A percentile compares a stretch with the other conserved stretches of the same genome.
Evolutionary conservation across 192 early-diverging fungal genomes (phyloP).

Genomic region (Umbelopsis sp.): DNA sequence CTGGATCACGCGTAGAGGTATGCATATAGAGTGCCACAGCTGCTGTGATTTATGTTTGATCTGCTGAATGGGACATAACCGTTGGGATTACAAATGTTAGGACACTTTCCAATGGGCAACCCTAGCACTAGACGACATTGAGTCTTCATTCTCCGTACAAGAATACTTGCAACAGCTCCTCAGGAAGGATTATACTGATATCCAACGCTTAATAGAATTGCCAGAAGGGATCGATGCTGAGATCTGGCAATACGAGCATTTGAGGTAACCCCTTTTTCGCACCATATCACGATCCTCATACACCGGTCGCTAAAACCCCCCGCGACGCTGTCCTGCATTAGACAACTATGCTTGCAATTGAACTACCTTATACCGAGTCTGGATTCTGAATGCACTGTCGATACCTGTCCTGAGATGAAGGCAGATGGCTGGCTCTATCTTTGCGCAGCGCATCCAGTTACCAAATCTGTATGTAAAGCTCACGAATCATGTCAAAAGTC

Average conservation of each 20-base stretch:
- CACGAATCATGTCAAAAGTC: neutral
- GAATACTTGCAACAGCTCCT: conserved; percentile 80
- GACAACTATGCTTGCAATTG: conserved; percentile 86
- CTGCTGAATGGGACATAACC: neutral
- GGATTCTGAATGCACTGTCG: conserved; percentile 73
- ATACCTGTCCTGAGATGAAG: conserved; percentile 89
- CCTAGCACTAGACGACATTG: conserved; percentile 60
- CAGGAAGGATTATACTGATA: conserved; percentile 60
- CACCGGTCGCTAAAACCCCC: neutral
- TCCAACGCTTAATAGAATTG: conserved; percentile 59
- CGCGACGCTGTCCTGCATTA: conserved; percentile 29
- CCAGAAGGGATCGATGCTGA: conserved; percentile 63
- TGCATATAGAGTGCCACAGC: neutral
- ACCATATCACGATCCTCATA: neutral
- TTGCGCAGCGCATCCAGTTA: conserved; percentile 85
- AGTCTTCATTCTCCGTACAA: conserved; percentile 73
- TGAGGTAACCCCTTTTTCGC: conserved; percentile 56
- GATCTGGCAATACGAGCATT: conserved; percentile 90
- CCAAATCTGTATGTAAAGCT: conserved; percentile 60
- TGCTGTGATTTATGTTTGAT: neutral
- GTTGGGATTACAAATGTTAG: conserved; percentile 21
- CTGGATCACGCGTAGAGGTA: conserved; percentile 35
- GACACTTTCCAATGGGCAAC: conserved; percentile 50
- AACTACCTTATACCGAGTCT: conserved; percentile 74
- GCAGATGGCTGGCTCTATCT: conserved; percentile 89